Conservation (phyloP, 1,284 basidiomycete species). For the Albatrellus sp. region DNA sequence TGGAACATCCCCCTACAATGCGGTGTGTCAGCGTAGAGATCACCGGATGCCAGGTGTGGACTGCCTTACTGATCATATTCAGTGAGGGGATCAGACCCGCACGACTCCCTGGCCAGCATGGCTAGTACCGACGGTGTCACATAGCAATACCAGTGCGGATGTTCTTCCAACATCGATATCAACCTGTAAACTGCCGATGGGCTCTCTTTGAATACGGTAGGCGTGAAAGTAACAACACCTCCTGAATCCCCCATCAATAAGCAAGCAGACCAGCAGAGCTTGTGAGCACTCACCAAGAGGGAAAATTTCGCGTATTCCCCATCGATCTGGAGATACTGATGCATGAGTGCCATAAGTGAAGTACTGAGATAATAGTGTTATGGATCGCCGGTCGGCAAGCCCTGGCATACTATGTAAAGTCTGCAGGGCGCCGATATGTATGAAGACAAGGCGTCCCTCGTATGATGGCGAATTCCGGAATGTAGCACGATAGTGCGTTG, state of each 20-base stretch:
- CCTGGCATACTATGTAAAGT: constrained; percentile 33
- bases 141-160: constrained; percentile 56
- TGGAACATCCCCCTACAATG: constrained; percentile 12
- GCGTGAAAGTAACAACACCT: constrained; percentile 55
- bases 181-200: constrained; percentile 29
- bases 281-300: constrained; percentile 35
- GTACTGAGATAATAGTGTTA: constrained; percentile 36
- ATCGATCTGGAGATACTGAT: constrained; percentile 31
- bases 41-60: not conserved
- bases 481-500: constrained; percentile 23
- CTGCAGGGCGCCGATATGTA: constrained; percentile 46
- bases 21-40: not conserved
- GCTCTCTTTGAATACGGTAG: constrained; percentile 40
- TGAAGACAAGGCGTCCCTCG: constrained; percentile 40
- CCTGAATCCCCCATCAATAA: constrained; percentile 26
- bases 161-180: constrained; percentile 36
- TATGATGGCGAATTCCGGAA: constrained; percentile 2
- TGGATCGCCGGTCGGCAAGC: constrained; percentile 31
- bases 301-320: constrained; percentile 52
- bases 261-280: not conserved
- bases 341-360: constrained; percentile 54
- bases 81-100: constrained; percentile 10
- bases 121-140: constrained; percentile 48
- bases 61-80: constrained; percentile 10
- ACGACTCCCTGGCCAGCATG: constrained; percentile 18